A percentile compares a stretch with the other conserved stretches of the same genome.
These are phyloP conservation scores for Spergularia bocconei DNA, from an alignment of 148 eudicot genomes.

Conservation along the genomic window DNA sequence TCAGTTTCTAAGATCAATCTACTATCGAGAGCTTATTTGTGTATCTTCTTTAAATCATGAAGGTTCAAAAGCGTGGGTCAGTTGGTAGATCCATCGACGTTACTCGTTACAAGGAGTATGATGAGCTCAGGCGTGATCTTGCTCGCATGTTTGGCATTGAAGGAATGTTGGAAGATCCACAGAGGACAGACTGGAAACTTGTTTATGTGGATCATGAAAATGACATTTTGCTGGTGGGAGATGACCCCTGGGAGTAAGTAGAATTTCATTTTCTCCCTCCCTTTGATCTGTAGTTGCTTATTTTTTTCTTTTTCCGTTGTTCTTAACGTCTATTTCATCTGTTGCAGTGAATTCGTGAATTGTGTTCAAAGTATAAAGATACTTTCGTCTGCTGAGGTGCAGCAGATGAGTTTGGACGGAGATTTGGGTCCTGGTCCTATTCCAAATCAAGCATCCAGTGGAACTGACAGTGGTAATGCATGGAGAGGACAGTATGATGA, in stretches of 20 bases:
- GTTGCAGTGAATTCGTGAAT: conserved; percentile 85
- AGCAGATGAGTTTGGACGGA: conserved; percentile 96
- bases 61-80: conserved; percentile 99
- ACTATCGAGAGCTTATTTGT: not conserved
- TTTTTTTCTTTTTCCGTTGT: not conserved
- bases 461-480: conserved; percentile 79
- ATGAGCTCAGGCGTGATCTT: conserved; percentile 79
- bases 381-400: conserved; percentile 84
- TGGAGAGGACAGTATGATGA: conserved; percentile 89
- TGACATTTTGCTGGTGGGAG: conserved; percentile 92
- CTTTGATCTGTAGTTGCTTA: not conserved
- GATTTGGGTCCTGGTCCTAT: conserved; percentile 62
- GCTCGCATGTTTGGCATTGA: conserved; percentile 98
- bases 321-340: not conserved
- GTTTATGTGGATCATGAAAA: conserved; percentile 96
- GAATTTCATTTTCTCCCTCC: not conserved
- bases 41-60: conserved; percentile 8
- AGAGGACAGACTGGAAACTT: conserved; percentile 88
- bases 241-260: conserved; percentile 99
- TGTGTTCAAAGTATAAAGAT: conserved; percentile 98
- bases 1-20: not conserved
- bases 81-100: conserved; percentile 98
- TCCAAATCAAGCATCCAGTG: conserved; percentile 86
- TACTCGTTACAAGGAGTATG: conserved; percentile 87
- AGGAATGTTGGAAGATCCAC: conserved; percentile 91